Conservation (phyloP, 345 rosid species). For the Salix brachista region DNA sequence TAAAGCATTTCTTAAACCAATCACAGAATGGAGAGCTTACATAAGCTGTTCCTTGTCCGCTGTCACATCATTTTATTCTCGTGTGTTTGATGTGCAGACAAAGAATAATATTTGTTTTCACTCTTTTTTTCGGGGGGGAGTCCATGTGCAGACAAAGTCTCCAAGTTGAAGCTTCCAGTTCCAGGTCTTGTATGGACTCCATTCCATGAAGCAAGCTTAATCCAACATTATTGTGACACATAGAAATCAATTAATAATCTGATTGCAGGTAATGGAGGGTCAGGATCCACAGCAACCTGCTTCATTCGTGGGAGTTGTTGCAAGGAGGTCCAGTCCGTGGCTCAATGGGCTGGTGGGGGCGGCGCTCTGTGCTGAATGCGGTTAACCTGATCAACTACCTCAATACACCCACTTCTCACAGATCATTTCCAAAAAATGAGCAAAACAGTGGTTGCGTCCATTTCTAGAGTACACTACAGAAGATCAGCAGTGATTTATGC, state of each 20-base stretch:
- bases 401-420: constrained; percentile 1
- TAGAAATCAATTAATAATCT: constrained; percentile 25
- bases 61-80: neutral
- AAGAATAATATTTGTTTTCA: no score
- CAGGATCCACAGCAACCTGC: constrained; percentile 47
- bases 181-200: neutral
- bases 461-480: constrained; percentile 19
- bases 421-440: constrained; percentile 13
- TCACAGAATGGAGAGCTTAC: neutral
- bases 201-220: constrained; percentile 10
- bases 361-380: constrained; percentile 39
- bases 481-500: constrained; percentile 38
- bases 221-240: constrained; percentile 15
- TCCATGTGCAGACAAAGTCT: constrained; percentile 5
- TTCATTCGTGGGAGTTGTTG: constrained; percentile 25
- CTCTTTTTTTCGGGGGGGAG: neutral
- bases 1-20: neutral
- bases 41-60: neutral
- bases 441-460: constrained; percentile 23
- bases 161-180: neutral
- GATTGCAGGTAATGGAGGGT: constrained; percentile 38
- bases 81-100: no score
- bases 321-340: constrained; percentile 44
- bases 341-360: constrained; percentile 53
- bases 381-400: constrained; percentile 25